phyloP scores from a whole-genome alignment of 495 filamentous ascomycete species.

The Xylaria acuta region DNA sequence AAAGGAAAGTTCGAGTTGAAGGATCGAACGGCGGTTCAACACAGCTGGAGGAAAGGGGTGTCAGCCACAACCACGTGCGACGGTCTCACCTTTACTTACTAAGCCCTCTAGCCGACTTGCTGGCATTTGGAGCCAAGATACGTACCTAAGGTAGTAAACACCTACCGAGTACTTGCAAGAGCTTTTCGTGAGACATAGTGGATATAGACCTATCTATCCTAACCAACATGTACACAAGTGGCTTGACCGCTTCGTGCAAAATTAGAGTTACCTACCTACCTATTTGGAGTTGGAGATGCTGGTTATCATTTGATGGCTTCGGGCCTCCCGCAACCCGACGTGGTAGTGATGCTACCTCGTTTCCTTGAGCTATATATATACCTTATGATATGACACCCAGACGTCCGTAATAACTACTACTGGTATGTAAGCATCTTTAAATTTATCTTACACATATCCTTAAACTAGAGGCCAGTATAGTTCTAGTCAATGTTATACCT shows the following conservation, averaged over 20 bases:
- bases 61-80: conserved; percentile 10
- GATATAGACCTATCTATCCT: neutral
- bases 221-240: neutral
- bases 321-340: neutral
- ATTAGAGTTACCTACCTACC: neutral
- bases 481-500: neutral
- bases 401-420: neutral
- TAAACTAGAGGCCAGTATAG: neutral
- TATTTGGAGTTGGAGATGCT: conserved; percentile 16
- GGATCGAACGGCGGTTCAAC: neutral
- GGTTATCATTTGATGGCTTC: conserved; percentile 3
- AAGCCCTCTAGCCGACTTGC: neutral
- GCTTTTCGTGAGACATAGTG: no score
- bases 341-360: conserved; percentile 11
- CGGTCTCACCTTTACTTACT: no score
- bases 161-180: no score
- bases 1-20: neutral
- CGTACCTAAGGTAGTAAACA: no score
- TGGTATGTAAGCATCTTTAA: neutral
- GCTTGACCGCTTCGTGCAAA: neutral
- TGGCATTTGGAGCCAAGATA: neutral
- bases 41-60: neutral
- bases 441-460: neutral
- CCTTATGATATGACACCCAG: neutral
- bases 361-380: neutral